phyloP scores from a whole-genome alignment of 345 rosid species.

The Salix udensis region DNA sequence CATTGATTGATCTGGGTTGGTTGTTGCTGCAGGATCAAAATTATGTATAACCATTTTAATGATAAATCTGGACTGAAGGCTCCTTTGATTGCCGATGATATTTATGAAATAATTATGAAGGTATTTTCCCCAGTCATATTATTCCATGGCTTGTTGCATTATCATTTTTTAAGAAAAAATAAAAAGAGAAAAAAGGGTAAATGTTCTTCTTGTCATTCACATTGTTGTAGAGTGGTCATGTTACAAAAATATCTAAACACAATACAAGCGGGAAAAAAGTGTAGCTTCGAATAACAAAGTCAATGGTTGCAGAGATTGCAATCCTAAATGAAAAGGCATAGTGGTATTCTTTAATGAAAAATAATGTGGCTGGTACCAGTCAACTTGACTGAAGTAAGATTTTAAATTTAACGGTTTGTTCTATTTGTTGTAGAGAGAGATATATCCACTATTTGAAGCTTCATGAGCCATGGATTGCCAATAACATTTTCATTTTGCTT shows the following conservation, averaged over 20 bases:
- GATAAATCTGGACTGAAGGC: constrained; percentile 74
- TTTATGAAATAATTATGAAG: constrained; percentile 82
- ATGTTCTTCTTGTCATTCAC: neutral
- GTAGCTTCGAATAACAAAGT: too few relatives aligned
- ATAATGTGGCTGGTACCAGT: neutral
- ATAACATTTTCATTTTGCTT: constrained; percentile 6
- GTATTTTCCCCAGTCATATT: constrained; percentile 23
- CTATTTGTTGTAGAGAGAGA: neutral
- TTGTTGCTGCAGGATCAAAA: constrained; percentile 54
- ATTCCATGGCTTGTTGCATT: neutral
- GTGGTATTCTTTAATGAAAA: neutral
- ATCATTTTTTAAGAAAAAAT: too few relatives aligned
- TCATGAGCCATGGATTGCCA: neutral
- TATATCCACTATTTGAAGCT: neutral
- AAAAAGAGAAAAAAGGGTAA: neutral
- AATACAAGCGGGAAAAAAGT: too few relatives aligned
- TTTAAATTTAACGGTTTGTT: neutral
- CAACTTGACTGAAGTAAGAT: neutral
- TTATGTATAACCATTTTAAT: constrained; percentile 77
- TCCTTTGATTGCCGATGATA: constrained; percentile 86
- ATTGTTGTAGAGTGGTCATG: neutral
- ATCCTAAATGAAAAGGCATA: neutral
- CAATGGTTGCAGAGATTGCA: too few relatives aligned
- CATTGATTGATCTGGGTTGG: neutral
- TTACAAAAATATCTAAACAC: neutral